phyloP scores from a whole-genome alignment of 495 filamentous ascomycete genomes.

The Penicillium cosmopolitanum region DNA sequence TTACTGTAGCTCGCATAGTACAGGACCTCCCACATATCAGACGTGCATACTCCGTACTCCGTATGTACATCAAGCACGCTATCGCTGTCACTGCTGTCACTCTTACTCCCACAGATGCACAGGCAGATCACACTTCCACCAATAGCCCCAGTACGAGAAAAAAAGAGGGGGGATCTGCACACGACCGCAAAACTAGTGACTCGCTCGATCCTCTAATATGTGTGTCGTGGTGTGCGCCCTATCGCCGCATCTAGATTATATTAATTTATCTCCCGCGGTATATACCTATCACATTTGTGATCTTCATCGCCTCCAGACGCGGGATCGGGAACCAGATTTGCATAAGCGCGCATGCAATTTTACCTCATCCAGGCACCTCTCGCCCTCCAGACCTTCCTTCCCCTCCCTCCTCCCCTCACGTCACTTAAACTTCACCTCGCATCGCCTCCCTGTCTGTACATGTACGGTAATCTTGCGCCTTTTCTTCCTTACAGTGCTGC shows the following conservation, averaged over 20 bases:
- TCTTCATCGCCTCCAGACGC: neutral
- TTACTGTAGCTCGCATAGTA: neutral
- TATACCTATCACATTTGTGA: slow-evolving; percentile 2
- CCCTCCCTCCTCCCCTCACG: neutral
- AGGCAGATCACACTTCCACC: neutral
- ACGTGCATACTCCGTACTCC: too few relatives aligned
- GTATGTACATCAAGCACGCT: neutral
- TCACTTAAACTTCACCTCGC: neutral
- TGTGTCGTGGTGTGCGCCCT: neutral
- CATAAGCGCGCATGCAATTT: neutral
- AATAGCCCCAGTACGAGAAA: neutral
- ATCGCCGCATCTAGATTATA: neutral
- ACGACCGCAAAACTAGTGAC: neutral
- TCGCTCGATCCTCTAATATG: neutral
- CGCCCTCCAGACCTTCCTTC: neutral
- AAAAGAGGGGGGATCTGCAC: neutral
- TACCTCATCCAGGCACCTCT: too few relatives aligned
- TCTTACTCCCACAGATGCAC: neutral
- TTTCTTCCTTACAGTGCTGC: neutral
- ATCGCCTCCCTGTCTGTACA: neutral
- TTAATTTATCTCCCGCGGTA: neutral
- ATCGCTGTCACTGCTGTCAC: neutral
- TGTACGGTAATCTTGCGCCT: neutral
- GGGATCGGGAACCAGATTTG: neutral
- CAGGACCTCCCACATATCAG: neutral